Evolutionary conservation across 2,329 filamentous ascomycete species (phyloP).

Genomic region (Rutstroemia sydowiana): DNA sequence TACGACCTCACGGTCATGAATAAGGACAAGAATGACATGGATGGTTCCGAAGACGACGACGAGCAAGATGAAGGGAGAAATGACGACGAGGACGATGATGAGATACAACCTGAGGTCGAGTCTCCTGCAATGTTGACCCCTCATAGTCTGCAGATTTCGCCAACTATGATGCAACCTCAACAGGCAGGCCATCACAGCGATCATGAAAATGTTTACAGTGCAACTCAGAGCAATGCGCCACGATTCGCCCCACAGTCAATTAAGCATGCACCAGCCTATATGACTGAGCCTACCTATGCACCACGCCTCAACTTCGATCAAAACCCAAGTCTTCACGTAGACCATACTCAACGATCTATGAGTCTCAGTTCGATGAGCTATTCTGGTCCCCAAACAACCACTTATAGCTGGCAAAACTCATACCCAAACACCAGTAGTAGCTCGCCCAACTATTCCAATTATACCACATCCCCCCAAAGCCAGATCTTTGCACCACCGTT

Average conservation of each 20-base stretch:
- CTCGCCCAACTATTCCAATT: conserved; percentile 12
- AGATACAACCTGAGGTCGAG: conserved; percentile 17
- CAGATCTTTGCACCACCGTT: conserved; percentile 9
- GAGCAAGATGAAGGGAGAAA: conserved; percentile 19
- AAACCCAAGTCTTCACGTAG: conserved; percentile 15
- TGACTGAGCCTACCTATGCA: background rate
- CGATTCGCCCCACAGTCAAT: background rate
- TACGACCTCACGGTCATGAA: conserved; percentile 18
- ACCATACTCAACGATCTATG: conserved; percentile 12
- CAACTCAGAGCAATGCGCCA: background rate
- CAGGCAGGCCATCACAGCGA: conserved; percentile 14
- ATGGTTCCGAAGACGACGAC: conserved; percentile 19
- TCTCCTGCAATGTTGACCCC: conserved; percentile 16
- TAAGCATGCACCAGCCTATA: background rate
- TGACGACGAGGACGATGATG: too few relatives aligned
- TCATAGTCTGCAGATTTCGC: background rate
- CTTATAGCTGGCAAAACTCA: background rate
- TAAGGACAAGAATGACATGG: conserved; percentile 13
- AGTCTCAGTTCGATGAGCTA: background rate
- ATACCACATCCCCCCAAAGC: conserved; percentile 20
- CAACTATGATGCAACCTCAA: conserved; percentile 6
- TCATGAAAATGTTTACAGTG: conserved; percentile 6
- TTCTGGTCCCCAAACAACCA: background rate
- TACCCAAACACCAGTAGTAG: conserved; percentile 14
- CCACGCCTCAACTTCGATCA: conserved; percentile 12